phyloP scores from a whole-genome alignment of 177 flowering plant species.

The Tripterygium wilfordii region DNA sequence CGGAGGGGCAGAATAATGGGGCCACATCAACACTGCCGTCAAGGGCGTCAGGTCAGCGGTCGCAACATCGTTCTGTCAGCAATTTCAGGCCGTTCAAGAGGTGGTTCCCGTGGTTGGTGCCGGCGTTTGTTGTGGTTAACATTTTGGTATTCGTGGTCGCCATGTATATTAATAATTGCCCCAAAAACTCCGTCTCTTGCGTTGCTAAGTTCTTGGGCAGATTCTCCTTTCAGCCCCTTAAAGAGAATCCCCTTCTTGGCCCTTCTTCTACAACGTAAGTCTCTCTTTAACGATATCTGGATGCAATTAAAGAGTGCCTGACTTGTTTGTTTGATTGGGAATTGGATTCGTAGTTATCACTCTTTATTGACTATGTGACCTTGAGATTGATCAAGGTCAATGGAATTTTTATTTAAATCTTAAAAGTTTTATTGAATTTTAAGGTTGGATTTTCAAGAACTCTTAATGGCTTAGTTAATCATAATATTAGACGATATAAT shows the following conservation, averaged over 20 bases:
- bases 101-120: slow-evolving; percentile 78
- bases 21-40: neutral
- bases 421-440: too few relatives aligned
- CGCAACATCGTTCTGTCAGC: neutral
- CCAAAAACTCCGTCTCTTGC: slow-evolving; percentile 45
- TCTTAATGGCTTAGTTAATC: too few relatives aligned
- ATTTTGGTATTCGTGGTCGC: slow-evolving; percentile 37
- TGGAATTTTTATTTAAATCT: too few relatives aligned
- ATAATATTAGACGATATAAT: too few relatives aligned
- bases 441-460: too few relatives aligned
- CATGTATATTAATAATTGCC: slow-evolving; percentile 73
- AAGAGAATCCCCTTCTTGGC: slow-evolving; percentile 56
- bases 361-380: too few relatives aligned
- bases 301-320: too few relatives aligned
- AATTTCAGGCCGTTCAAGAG: slow-evolving; percentile 16
- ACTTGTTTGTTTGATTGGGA: neutral
- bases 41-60: neutral
- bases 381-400: too few relatives aligned
- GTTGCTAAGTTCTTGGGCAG: slow-evolving; percentile 44
- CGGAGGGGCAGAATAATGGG: slow-evolving; percentile 2
- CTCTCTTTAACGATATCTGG: slow-evolving; percentile 3
- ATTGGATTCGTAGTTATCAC: too few relatives aligned
- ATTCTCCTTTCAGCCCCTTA: slow-evolving; percentile 41
- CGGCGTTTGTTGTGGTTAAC: slow-evolving; percentile 48
- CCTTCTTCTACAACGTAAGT: slow-evolving; percentile 58